Conservation (phyloP, 208 protist genomes). For the Leishmania aethiopica region DNA sequence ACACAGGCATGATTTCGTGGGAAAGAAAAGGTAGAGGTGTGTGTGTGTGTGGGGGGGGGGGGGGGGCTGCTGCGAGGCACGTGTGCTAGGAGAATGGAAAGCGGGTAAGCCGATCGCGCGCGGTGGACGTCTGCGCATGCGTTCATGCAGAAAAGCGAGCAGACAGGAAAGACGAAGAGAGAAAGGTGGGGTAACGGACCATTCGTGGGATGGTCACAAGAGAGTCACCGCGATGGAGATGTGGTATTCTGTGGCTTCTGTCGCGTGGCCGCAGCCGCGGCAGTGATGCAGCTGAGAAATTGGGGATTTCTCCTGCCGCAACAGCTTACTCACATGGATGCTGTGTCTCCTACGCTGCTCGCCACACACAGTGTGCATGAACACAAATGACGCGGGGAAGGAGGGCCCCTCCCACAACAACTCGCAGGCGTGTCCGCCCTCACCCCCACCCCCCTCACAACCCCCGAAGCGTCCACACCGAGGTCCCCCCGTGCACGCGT, state of each 20-base stretch:
- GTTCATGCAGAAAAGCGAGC: neutral
- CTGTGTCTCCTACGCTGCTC: neutral
- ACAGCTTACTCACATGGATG: neutral
- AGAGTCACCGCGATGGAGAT: neutral
- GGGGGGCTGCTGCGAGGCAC: neutral
- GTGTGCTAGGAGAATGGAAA: neutral
- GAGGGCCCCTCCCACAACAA: neutral
- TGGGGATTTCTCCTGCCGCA: neutral
- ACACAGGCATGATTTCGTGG: conserved; percentile 13
- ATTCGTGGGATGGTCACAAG: neutral
- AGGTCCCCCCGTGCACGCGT: neutral
- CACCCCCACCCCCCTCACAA: too few species aligned
- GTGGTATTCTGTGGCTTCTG: neutral
- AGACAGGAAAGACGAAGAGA: neutral
- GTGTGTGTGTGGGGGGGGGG: too few species aligned
- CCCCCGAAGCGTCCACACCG: neutral
- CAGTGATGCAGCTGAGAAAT: neutral
- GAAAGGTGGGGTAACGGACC: neutral
- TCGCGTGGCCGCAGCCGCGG: neutral
- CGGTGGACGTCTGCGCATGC: neutral
- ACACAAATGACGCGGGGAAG: neutral
- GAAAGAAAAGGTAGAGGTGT: neutral
- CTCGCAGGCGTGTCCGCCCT: neutral
- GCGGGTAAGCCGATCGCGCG: neutral
- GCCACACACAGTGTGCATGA: neutral